Evolutionary conservation across 306 rosid genomes (phyloP), one percentile per base, ranked within the genome.

Genomic region (Prinsepia uniflora): DNA sequence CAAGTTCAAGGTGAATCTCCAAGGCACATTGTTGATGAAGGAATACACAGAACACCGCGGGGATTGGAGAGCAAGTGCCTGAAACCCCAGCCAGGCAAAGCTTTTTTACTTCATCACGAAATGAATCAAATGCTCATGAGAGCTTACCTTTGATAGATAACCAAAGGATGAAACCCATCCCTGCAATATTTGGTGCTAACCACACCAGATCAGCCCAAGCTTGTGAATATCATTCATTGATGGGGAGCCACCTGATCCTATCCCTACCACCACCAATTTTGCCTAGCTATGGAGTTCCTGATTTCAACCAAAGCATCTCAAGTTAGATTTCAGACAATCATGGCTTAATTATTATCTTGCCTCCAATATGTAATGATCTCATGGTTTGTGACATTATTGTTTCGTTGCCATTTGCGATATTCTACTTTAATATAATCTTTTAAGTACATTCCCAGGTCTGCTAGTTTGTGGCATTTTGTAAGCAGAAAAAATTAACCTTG

Each of bases 161-260:
- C 71, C 71, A 66, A 24, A 47, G 44, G 18, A 47, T 30, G 58
- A 15, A 66, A 24, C 55, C 46, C 71, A 30, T 24, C 57, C 44
- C 3, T 47, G 13, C 36, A 10, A 12, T 14, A 46, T 22, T 24
- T 7, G 6, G 14, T 24, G 70, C 57, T 47, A 46, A 30, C 17
- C 57, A 45, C 39, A 45, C 10, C 36, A 55, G 10, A 55, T 55
- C 36, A 55, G 57, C 57, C 57, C 9, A 52, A 18, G 57, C 24
- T 3, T 7, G 0, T 4, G n/a, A n/a, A n/a, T n/a, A n/a, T n/a
- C 9, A 45, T 45, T 50, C 19, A 52, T 0, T 7, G 57, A n/a
- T 20, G 10, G 9, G 0, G 57, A n/a, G 24, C 57, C 57, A 52
- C 24, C 56, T 52, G 56, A 52, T 52, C 56, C 56, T 52, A 52